Base-by-base conservation (phyloP, 73 alveolate species). In the Paramecium sonneborni region DNA sequence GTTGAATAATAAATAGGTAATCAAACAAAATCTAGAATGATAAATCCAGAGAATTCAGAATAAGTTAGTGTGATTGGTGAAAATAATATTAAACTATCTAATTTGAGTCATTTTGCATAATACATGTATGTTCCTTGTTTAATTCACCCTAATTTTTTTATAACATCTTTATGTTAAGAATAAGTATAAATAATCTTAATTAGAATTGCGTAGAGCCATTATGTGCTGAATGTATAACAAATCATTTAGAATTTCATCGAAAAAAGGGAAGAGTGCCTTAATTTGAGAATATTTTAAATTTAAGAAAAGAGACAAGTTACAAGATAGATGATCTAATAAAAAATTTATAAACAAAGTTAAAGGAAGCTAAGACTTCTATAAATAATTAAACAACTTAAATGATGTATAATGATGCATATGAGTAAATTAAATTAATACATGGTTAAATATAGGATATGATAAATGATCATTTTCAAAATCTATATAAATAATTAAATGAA, bases 191-290 rank as follows among this genome's bases (percentile, higher is more conserved):
- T 52, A 6, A 52, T 62, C 4, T 26, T 1, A 62, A 62, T 62
- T 62, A 62, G 86, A 72, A 39, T 28, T 79, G 90, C 24, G 32
- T 79, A 37, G 90, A 79, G 43, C 90, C 90, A 20, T 24, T 79
- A 44, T 79, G 90, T 79, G 74, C 90, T n/a, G 90, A 79, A 44
- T 79, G 90, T 28, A 79, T 79, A 20, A 38, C 52, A 23, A 43
- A 23, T 24, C 90, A 79, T 79, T 21, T 43, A 24, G 90, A 79
- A 43, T 21, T n/a, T 10, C 90, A 79, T 46, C 7, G 15, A 21
- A 21, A 2, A 26, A 79, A 44, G 14, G 90, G 90, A n/a, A 43
- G 9, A 39, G 24, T 1, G 20, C 76, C 76, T 24, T 41, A 79
- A 79, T 43, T 79, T 38, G 90, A 79, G n/a, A 79, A 79, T 23